Evolutionary conservation across 2,329 filamentous ascomycete species (phyloP).

Genomic region (Ophiostoma montium): DNA sequence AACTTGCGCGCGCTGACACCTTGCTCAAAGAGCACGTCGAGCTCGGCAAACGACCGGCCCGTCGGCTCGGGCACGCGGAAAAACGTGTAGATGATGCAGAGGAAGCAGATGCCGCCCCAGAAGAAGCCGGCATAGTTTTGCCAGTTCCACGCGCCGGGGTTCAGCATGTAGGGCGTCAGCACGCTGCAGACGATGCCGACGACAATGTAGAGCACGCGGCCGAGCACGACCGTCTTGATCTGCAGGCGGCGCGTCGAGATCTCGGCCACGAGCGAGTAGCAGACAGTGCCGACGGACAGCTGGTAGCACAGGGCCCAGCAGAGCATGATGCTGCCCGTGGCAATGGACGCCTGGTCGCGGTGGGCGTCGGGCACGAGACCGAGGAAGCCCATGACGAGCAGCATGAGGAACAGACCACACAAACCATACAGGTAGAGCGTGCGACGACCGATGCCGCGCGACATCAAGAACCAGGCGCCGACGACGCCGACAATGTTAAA

Average conservation of each 20-base stretch:
- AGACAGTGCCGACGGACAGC: conserved; percentile 75
- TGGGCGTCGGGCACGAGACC: conserved; percentile 54
- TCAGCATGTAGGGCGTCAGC: conserved; percentile 84
- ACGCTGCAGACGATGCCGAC: conserved; percentile 71
- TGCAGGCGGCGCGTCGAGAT: conserved; percentile 69
- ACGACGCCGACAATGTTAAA: conserved; percentile 72
- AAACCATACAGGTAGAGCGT: conserved; percentile 65
- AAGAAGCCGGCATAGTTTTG: conserved; percentile 79
- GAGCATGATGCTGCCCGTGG: conserved; percentile 76
- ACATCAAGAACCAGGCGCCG: conserved; percentile 71
- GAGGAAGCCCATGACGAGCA: conserved; percentile 73
- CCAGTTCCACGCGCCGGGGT: conserved; percentile 79
- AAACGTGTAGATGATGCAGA: conserved; percentile 68
- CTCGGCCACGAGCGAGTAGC: conserved; percentile 78
- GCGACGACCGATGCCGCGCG: conserved; percentile 57
- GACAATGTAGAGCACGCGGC: conserved; percentile 38
- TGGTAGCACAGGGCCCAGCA: conserved; percentile 75
- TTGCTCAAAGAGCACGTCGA: conserved; percentile 73
- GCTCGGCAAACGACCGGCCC: conserved; percentile 71
- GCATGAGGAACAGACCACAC: conserved; percentile 57
- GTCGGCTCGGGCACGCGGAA: conserved; percentile 69
- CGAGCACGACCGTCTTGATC: conserved; percentile 58
- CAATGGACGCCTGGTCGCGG: conserved; percentile 48
- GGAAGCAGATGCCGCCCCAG: conserved; percentile 68
- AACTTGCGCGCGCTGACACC: conserved; percentile 61